Evolutionary conservation across 345 rosid genomes (phyloP), one percentile per base, ranked within the genome.

Genomic region (Pistacia integerrima): DNA sequence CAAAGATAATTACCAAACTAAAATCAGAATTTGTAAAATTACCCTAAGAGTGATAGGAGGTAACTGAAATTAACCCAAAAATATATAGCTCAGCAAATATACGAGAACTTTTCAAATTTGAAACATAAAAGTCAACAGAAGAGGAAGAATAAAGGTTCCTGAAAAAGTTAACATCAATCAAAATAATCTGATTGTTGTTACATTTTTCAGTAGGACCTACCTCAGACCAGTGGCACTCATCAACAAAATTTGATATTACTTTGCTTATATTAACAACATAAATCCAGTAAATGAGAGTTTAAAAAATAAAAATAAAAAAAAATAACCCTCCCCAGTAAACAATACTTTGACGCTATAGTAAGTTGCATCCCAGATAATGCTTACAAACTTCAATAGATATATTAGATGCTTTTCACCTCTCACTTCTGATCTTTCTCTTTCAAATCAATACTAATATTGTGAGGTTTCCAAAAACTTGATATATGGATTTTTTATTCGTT

Each of bases 341-440:
- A 69, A 35, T 1, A 41, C 46, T 41, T 41, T 41, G 46, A 41
- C 46, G 0, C 46, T 41, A 41, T 41, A 41, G 46, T 41, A 41
- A 41, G 46, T 41, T 41, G 46, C 46, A 41, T 5, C 9, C 46
- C 46, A 41, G 46, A 41, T 5, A 6, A 41, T 7, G 46, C 46
- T 6, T 5, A 41, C 8, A 41, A 41, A 41, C 46, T 69, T 18
- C 9, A 18, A 35, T 20, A 4, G 30, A 55, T 33, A 69, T 8
- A 41, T 56, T 35, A 54, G 49, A 54, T 11, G 2, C 7, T 41
- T 54, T 35, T 69, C 57, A 49, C 20, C 22, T 52, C 11, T 48
- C 55, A 54, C 30, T 71, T 35, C 67, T 70, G 28, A 38, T 9
- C 49, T 56, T 30, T 30, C 65, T 71, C 64, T 36, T 55, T 69